phyloP scores from a whole-genome alignment of 2,329 filamentous ascomycete species.

The Delphinella strobiligena region DNA sequence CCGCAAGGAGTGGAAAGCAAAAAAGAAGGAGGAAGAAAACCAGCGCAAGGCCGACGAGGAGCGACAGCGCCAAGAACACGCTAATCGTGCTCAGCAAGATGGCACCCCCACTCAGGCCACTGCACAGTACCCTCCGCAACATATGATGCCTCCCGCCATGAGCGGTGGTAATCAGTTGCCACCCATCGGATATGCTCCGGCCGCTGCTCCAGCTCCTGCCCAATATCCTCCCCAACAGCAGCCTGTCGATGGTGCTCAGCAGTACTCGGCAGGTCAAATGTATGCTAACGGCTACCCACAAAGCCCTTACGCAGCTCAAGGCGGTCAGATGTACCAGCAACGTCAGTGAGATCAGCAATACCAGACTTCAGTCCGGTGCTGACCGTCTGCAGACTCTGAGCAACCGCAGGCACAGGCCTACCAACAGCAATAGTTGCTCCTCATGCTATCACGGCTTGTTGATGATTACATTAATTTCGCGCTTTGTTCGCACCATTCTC shows the following conservation, averaged over 20 bases:
- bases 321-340: constrained; percentile 35
- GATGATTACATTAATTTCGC: background rate
- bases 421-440: constrained; percentile 9
- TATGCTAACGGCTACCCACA: constrained; percentile 39
- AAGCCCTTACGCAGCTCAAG: constrained; percentile 33
- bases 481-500: too few relatives aligned
- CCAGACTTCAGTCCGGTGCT: background rate
- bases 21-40: constrained; percentile 97
- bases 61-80: constrained; percentile 56
- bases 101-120: constrained; percentile 36
- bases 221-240: constrained; percentile 36
- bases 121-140: constrained; percentile 30
- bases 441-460: background rate
- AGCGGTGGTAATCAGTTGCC: constrained; percentile 36
- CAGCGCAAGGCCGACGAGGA: constrained; percentile 85
- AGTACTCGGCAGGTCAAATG: constrained; percentile 32
- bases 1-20: constrained; percentile 96
- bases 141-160: constrained; percentile 34
- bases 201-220: constrained; percentile 29
- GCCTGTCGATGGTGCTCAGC: constrained; percentile 37
- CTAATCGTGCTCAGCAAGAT: constrained; percentile 42
- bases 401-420: constrained; percentile 12
- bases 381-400: constrained; percentile 8
- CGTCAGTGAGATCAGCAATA: constrained; percentile 16
- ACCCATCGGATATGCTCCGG: constrained; percentile 39